Evolutionary conservation across 1,284 basidiomycete species (phyloP), one percentile per base, ranked within the genome.

Genomic region (Gomphus bonarii): DNA sequence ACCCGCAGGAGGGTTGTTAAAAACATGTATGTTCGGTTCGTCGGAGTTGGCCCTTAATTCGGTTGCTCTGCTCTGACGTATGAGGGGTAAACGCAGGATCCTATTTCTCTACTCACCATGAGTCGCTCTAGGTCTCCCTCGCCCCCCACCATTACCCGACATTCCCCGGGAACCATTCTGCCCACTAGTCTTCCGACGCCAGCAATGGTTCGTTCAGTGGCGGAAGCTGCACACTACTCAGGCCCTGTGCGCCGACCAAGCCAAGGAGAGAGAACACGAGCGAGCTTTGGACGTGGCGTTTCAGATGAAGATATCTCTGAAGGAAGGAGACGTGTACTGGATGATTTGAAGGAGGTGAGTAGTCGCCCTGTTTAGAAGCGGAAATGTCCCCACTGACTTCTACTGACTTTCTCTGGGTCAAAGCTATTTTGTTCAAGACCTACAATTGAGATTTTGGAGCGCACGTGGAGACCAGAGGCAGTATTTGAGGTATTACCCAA

Each of bases 391-490:
- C 18, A 51, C 12, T 36, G 22, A 44, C 40, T 33, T 33, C 20
- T 12, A 51, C 12, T 36, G 22, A 44, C 40, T 33, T 33, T 7
- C 47, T 30, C 20, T 30, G 16, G 48, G 38, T 57, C n/a, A 22
- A 43, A 75, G 69, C 69, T 88, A 28, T 88, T 80, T 63, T 76
- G 75, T 46, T 78, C 77, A 59, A 67, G 76, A 38, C 80, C 84
- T 1, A 79, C 76, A 0, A 57, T 69, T 20, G 77, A 80, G 54
- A 79, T 85, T 36, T 75, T 88, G 47, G 68, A 77, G 53, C 70
- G 79, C 31, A 72, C 75, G n/a, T 88, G 83, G 81, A 68, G 70
- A 36, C 68, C 69, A 55, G 76, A 82, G 62, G 82, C 84, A 0
- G 69, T 72, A 3, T 84, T 85, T 58, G 83, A 85, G 70, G 82